Base-by-base conservation (phyloP, 345 rosid genomes). In the Moringa oleifera region DNA sequence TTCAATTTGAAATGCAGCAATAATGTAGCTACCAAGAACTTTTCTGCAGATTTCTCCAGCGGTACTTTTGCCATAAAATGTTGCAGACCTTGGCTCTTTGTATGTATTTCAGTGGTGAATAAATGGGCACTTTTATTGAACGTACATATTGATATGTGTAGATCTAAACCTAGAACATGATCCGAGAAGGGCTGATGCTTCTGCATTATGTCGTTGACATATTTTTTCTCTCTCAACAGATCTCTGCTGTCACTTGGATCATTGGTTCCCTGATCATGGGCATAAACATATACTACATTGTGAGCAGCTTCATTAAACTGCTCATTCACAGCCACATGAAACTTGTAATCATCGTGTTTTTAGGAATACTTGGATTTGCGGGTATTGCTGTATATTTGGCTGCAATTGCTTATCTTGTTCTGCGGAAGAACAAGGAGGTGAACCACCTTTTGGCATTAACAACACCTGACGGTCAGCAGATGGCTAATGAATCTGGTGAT, bases 201-300 rank as follows among this genome's bases (percentile, higher is more conserved):
- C 47, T 41, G 47, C 47, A 5, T 41, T 11, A 11, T 33, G 37
- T 33, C 37, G 37, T 3, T 55, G 15, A 55, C 16, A 12, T 2
- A 9, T 23, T 37, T 6, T 51, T 49, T 51, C 16, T 7, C 20
- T 28, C 7, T 63, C 25, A 31, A 51, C 78, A 90, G 97, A 75
- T 84, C 66, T 72, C 96, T 60, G 68, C 79, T 23, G n/a, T 86
- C 65, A 90, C 98, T 4, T 88, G 96, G 97, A 45, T 78, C 70
- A 82, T 90, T 36, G 96, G 96, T 59, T 75, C 78, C 23, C 70
- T 90, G 64, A 85, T 93, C 28, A 90, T 86, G 94, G 75, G 79
- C 33, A 93, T 88, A 62, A 90, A 93, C 64, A 59, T 93, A 53
- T 93, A 81, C 71, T 90, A 84, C 63, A 76, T 88, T 0, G 77